These are phyloP conservation scores for Boletus rubropictus DNA, from an alignment of 768 basidiomycete genomes.

Conservation along the genomic window DNA sequence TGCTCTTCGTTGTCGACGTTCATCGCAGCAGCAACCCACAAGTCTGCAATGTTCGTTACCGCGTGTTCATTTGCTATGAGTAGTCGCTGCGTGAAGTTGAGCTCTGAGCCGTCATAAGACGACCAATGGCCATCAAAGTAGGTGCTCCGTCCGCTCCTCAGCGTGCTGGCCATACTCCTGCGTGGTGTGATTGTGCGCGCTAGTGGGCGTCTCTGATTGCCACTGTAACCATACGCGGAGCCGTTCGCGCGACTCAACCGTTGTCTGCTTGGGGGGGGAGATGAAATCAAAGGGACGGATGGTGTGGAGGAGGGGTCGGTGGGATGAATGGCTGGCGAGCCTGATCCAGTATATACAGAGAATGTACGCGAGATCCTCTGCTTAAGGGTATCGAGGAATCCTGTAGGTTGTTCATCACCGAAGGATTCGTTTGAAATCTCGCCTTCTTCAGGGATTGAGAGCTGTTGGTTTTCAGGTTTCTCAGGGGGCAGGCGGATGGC, in stretches of 20 bases:
- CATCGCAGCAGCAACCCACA: slow-evolving; percentile 97
- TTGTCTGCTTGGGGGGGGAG: slow-evolving; percentile 38
- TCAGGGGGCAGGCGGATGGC: slow-evolving; percentile 79
- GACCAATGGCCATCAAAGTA: slow-evolving; percentile 39
- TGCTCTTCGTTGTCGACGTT: slow-evolving; percentile 89
- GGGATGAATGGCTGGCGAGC: slow-evolving; percentile 38
- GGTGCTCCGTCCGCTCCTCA: slow-evolving; percentile 49
- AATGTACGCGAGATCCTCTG: slow-evolving; percentile 51
- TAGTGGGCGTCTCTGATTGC: slow-evolving; percentile 48
- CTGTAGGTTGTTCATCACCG: slow-evolving; percentile 34
- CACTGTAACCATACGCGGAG: slow-evolving; percentile 74
- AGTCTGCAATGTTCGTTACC: slow-evolving; percentile 89
- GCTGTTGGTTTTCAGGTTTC: slow-evolving; percentile 46
- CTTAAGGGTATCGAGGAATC: slow-evolving; percentile 37
- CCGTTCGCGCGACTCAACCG: slow-evolving; percentile 58
- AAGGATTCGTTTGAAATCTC: slow-evolving; percentile 44
- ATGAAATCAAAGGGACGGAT: slow-evolving; percentile 44
- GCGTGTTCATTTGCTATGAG: slow-evolving; percentile 93
- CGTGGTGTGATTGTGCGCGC: slow-evolving; percentile 45
- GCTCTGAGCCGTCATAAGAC: slow-evolving; percentile 42
- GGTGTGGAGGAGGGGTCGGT: slow-evolving; percentile 30
- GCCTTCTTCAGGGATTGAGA: slow-evolving; percentile 66
- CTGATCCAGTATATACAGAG: slow-evolving; percentile 54
- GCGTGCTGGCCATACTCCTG: slow-evolving; percentile 49
- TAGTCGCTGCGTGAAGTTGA: slow-evolving; percentile 84